Conservation (phyloP, 83 land plant genomes). For the Larix sibirica region DNA sequence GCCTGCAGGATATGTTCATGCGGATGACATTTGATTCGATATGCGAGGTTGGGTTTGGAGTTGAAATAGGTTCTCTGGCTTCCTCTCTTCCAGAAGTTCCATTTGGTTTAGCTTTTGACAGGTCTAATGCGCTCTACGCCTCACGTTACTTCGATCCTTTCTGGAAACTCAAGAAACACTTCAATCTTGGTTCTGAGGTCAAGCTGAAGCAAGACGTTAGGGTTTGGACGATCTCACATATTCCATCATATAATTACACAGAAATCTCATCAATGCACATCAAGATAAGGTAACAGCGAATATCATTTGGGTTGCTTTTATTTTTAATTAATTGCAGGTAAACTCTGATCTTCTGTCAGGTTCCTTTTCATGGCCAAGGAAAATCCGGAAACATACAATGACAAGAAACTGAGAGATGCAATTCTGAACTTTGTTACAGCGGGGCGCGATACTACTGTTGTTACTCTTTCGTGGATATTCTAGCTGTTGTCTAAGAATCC, state of each 20-base stretch:
- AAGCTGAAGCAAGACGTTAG: slow-evolving; percentile 7
- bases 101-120: slow-evolving; percentile 27
- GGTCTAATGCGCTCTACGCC: slow-evolving; percentile 15
- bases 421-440: slow-evolving; percentile 41
- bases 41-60: too few relatives aligned
- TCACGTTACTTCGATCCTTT: background rate
- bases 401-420: slow-evolving; percentile 38
- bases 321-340: background rate
- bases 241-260: slow-evolving; percentile 16
- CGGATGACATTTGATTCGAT: too few relatives aligned
- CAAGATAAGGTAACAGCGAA: background rate
- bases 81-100: too few relatives aligned
- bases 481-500: slow-evolving; percentile 28
- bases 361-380: slow-evolving; percentile 18
- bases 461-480: slow-evolving; percentile 40
- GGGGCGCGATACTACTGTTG: slow-evolving; percentile 41
- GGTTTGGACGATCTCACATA: slow-evolving; percentile 28
- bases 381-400: slow-evolving; percentile 15
- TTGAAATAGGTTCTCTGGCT: too few relatives aligned
- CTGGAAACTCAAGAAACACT: too few relatives aligned
- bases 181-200: slow-evolving; percentile 22
- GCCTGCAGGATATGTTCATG: too few relatives aligned
- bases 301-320: background rate
- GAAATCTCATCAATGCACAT: slow-evolving; percentile 3
- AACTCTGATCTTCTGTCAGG: background rate